Conservation (phyloP, 768 basidiomycete species). For the Phylloporus arenicola region DNA sequence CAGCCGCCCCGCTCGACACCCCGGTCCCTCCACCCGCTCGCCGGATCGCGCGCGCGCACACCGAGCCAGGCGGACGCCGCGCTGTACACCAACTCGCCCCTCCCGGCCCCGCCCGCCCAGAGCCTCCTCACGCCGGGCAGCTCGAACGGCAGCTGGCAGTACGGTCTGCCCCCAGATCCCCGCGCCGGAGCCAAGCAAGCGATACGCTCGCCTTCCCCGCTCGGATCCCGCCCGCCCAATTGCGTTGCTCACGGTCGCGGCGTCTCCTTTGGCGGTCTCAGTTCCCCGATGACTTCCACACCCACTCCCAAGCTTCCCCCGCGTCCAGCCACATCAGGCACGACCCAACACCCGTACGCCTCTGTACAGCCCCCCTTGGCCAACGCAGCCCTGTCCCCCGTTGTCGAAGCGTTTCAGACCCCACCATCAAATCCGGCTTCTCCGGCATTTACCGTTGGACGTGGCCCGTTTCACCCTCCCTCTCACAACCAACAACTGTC, state of each 20-base stretch:
- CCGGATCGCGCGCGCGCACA: slow-evolving; percentile 38
- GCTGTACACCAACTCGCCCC: slow-evolving; percentile 39
- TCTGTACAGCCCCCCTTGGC: slow-evolving; percentile 41
- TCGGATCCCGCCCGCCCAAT: slow-evolving; percentile 37
- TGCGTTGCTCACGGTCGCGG: slow-evolving; percentile 47
- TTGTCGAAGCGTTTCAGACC: slow-evolving; percentile 55
- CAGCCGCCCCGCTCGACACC: slow-evolving; percentile 32
- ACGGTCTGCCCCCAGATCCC: slow-evolving; percentile 59
- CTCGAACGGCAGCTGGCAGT: slow-evolving; percentile 39
- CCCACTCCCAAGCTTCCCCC: slow-evolving; percentile 40
- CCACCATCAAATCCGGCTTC: slow-evolving; percentile 39
- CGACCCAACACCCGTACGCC: slow-evolving; percentile 55
- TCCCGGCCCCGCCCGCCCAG: slow-evolving; percentile 36
- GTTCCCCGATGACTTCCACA: slow-evolving; percentile 34
- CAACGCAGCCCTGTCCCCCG: slow-evolving; percentile 58
- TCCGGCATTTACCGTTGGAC: slow-evolving; percentile 52
- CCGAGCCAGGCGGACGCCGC: slow-evolving; percentile 54
- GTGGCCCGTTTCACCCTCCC: slow-evolving; percentile 51
- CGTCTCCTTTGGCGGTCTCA: slow-evolving; percentile 43
- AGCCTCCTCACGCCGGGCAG: slow-evolving; percentile 36
- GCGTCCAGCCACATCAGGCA: slow-evolving; percentile 39
- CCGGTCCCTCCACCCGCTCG: slow-evolving; percentile 29
- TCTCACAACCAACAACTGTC: slow-evolving; percentile 44
- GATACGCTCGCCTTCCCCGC: slow-evolving; percentile 35
- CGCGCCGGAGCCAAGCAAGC: slow-evolving; percentile 46